phyloP scores from a whole-genome alignment of 2,329 filamentous ascomycete species.

The Neofusicoccum parvum region DNA sequence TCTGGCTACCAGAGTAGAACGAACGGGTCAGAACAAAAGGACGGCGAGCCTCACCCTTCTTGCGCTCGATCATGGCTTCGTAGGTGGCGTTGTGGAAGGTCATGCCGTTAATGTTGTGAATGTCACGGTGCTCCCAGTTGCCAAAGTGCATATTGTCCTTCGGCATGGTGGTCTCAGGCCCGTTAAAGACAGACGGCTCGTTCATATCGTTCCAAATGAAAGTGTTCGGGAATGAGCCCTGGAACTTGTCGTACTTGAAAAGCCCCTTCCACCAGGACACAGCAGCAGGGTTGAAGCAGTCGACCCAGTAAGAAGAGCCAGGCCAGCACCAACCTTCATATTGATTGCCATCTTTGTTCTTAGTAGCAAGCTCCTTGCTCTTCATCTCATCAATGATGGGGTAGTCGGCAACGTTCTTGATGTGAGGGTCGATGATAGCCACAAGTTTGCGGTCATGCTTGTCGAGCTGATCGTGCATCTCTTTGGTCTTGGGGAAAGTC shows the following conservation, averaged over 20 bases:
- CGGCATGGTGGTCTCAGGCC: slow-evolving; percentile 96
- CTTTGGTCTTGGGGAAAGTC: slow-evolving; percentile 81
- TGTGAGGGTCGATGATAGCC: slow-evolving; percentile 93
- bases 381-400: slow-evolving; percentile 77
- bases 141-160: slow-evolving; percentile 94
- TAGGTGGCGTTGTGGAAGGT: slow-evolving; percentile 95
- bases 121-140: slow-evolving; percentile 93
- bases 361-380: slow-evolving; percentile 78
- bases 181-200: slow-evolving; percentile 98
- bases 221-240: slow-evolving; percentile 80
- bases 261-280: slow-evolving; percentile 88
- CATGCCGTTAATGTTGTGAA: slow-evolving; percentile 94
- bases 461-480: slow-evolving; percentile 87
- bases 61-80: slow-evolving; percentile 78
- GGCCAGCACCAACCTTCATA: slow-evolving; percentile 99
- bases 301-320: slow-evolving; percentile 93
- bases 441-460: slow-evolving; percentile 87
- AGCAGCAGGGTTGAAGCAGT: slow-evolving; percentile 91
- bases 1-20: slow-evolving; percentile 89
- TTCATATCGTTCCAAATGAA: slow-evolving; percentile 99
- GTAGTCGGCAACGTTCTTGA: slow-evolving; percentile 88
- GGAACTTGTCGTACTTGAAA: slow-evolving; percentile 87
- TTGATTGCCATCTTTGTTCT: slow-evolving; percentile 84
- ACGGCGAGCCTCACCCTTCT: slow-evolving; percentile 80
- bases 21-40: slow-evolving; percentile 92